phyloP scores from a whole-genome alignment of 169 alveolate genomes.

The Ichthyophthirius multifiliis region DNA sequence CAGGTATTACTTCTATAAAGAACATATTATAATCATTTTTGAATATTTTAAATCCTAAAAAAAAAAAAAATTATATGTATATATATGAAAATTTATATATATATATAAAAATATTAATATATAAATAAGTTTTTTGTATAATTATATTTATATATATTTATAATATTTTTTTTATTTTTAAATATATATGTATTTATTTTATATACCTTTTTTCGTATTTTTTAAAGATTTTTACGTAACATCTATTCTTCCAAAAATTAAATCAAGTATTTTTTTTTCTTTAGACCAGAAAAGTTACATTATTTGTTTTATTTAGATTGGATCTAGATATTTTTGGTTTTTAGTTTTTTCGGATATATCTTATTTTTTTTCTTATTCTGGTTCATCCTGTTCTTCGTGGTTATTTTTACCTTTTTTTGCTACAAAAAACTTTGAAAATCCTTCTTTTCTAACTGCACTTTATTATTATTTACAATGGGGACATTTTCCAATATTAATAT shows the following conservation, averaged over 20 bases:
- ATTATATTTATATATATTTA: no score
- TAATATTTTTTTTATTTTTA: no score
- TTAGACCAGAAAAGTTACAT: constrained; percentile 41
- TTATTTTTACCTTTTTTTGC: constrained; percentile 31
- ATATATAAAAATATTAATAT: no score
- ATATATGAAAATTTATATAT: no score
- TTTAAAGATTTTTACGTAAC: constrained; percentile 17
- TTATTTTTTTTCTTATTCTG: constrained; percentile 28
- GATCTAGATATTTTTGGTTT: constrained; percentile 43
- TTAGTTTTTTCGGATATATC: constrained; percentile 40
- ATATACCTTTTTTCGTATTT: constrained; percentile 32
- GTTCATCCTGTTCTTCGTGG: constrained; percentile 7
- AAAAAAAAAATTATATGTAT: not conserved
- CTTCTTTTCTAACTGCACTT: constrained; percentile 66
- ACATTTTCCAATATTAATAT: constrained; percentile 49
- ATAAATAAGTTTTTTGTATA: no score
- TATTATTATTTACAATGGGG: constrained; percentile 68
- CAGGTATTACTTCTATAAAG: constrained; percentile 71
- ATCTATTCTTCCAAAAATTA: constrained; percentile 49
- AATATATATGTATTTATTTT: no score
- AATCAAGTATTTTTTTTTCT: constrained; percentile 44
- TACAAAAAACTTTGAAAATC: constrained; percentile 62
- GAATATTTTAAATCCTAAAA: not conserved
- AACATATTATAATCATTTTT: constrained; percentile 51
- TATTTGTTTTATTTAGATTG: constrained; percentile 53